Evolutionary conservation across 352 stramenopile genomes (phyloP), one percentile per base, ranked within the genome.

Genomic region (Globisporangium emineosum): DNA sequence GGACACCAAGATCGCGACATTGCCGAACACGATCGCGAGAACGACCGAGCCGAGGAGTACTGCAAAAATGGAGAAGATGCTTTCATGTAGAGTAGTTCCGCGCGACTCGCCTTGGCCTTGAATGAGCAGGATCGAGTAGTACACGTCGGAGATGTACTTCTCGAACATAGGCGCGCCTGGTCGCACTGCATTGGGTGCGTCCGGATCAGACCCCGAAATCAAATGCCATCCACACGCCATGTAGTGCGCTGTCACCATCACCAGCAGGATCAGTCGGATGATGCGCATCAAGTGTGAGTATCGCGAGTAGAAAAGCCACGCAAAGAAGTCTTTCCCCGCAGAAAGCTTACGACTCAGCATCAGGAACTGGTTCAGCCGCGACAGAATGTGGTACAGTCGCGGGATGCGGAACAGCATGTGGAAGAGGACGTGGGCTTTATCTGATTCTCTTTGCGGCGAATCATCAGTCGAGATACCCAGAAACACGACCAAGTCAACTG

Each of bases 1-100:
- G 27, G 76, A 70, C 8, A 91, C 78, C 0, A 86, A 68, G 3
- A 91, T 77, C 13, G 72, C 75, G 10, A 91, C 81, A 56, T 90
- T 62, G 13, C 79, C 80, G 42, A 90, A 91, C 0, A 91, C 66
- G 19, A 89, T 73, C 10, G 80, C 80, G 0, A 93, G 60, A 0
- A 83, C 37, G 37, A 91, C 57, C 0, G 81, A 83, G 9, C 80
- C 76, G 0, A 86, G 13, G 0, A 93, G 68, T 3, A 84, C 64
- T 1, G 65, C 71, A 3, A 86, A 51, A 3, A 71, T 70, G 0
- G 69, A 71, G 51, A 88, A 88, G 1, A 88, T 13, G 42, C 78
- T 76, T 47, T 90, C 70, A 0, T 19, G 51, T 0, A 67, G n/a
- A 0, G 58, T 75, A 19, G 68, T 62, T 9, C 50, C 32, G 0